Evolutionary conservation across 2,329 filamentous ascomycete genomes (phyloP), one percentile per base, ranked within the genome.

Genomic region (Calonectria hawksworthii): DNA sequence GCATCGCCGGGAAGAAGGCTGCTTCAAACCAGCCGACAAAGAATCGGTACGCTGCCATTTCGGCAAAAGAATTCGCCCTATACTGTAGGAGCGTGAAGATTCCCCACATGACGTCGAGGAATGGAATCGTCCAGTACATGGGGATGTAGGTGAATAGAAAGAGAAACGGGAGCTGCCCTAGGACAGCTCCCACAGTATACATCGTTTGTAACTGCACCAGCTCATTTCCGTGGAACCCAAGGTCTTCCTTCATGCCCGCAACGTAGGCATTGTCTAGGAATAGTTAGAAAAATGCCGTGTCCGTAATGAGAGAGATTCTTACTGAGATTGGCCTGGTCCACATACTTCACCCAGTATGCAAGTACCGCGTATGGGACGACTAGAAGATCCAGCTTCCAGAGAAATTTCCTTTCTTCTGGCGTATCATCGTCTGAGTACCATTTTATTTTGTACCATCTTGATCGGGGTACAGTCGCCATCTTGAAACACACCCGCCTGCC

Each of bases 61-160:
- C 89, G 1, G 85, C 85, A 75, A 86, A 91, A 1, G 85, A 84
- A 14, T 84, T 81, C 0, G 86, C 86, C 6, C 89, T 87, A 70
- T 88, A 91, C 70, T 91, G 89, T 6, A 91, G 82, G 18, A 92
- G 83, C 0, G 90, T 92, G 75, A 92, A 89, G 26, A 91, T 81
- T 0, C 89, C 89, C 90, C 90, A 92, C 7, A 84, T 80, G 2
- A 91, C 77, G 72, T 91, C 89, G 76, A 90, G 83, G 11, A 85
- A 84, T 0, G 90, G 90, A n/a, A 91, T 86, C 0, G 89, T 79
- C 81, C 86, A 90, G 72, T 86, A 85, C 85, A 91, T 88, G 2
- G 88, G 83, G 10, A 84, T 68, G 52, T 82, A 79, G 36, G 85
- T 87, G 76, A 90, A 88, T 1, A 90, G 81, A 71, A 88, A 89